Base-by-base conservation (phyloP, 1,284 basidiomycete species). In the Athelia sp. region DNA sequence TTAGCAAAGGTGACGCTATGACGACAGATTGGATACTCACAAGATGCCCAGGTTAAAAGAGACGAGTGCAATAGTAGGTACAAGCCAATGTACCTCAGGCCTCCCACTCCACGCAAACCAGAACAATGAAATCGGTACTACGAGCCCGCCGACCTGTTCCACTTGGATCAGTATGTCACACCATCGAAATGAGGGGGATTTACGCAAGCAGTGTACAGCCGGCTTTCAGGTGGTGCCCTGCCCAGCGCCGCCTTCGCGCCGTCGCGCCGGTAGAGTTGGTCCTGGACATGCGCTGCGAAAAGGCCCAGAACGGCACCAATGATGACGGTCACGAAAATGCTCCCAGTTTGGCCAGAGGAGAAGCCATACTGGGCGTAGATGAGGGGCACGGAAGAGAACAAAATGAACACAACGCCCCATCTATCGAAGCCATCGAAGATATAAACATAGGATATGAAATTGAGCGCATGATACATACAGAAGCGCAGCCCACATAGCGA, bases 71-170 rank as follows among this genome's bases (percentile, higher is more conserved):
- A 44, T 22, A 23, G 19, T 44, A 9, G 43, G 43, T 10, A 26
- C 43, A n/a, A 44, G 10, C 43, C 43, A 44, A 21, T 44, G 43
- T 9, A 44, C 43, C 14, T n/a, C 43, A 4, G 43, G 43, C 15
- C 43, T 22, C n/a, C 43, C 43, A n/a, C 21, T 22, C 43, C 43
- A 44, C 15, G 43, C 43, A 44, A 44, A 44, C 43, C 43, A 44
- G 23, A 44, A 26, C 6, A 44, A n/a, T 22, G 43, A 44, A 6
- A 44, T n/a, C 6, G 43, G 43, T n/a, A 44, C 43, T 8, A 44
- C 15, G 8, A 44, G n/a, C 18, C 43, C 43, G 6, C 43, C 43
- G 19, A 44, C 19, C 43, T 44, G 43, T 9, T 22, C 11, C 40
- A 26, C 23, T 4, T 26, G 6, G 43, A 22, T n/a, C 11, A 22